Base-by-base conservation (phyloP, 495 filamentous ascomycete species). In the Xylaria scruposa region DNA sequence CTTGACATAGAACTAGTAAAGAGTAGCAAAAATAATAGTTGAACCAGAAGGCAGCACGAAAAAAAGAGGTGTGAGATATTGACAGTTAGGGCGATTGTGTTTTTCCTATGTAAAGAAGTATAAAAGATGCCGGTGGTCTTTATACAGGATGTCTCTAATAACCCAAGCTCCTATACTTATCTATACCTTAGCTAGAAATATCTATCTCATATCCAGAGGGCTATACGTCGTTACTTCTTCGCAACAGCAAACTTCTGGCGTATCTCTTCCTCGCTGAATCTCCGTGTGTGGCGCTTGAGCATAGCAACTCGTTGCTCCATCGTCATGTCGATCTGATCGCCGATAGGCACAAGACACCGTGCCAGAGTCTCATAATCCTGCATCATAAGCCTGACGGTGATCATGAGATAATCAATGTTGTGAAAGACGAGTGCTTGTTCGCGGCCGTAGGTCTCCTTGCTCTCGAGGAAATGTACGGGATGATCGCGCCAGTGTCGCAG, bases 401-500 rank as follows among this genome's bases (percentile, higher is more conserved):
- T 88, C 83, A 89, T 89, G 44, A 92, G 79, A 74, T 90, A 93
- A 72, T 93, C 91, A 71, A 93, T 89, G 69, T 92, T 89, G 68
- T 88, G 88, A 75, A 93, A 93, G 21, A 92, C 89, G 17, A 93
- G 84, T 4, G 91, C 91, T 10, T 86, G 75, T 71, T 90, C 89
- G 12, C 81, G 76, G 1, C 83, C 78, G 77, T 93, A 93, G 13
- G 83, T 84, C 7, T 83, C 74, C 76, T 91, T 91, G 67, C 88
- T 85, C 71, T 85, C 83, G n/a, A 93, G 77, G 72, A 93, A 90
- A 62, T 89, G 83, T 38, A 87, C 79, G 4, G 91, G 91, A 75
- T 93, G 91, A 53, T 92, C 90, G 59, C 91, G 86, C 91, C 91
- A 93, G 82, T 93, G 91, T 2, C 91, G 87, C 33, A 83, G 87